phyloP scores from a whole-genome alignment of 352 stramenopile species.

The Saprolegnia diclina region DNA sequence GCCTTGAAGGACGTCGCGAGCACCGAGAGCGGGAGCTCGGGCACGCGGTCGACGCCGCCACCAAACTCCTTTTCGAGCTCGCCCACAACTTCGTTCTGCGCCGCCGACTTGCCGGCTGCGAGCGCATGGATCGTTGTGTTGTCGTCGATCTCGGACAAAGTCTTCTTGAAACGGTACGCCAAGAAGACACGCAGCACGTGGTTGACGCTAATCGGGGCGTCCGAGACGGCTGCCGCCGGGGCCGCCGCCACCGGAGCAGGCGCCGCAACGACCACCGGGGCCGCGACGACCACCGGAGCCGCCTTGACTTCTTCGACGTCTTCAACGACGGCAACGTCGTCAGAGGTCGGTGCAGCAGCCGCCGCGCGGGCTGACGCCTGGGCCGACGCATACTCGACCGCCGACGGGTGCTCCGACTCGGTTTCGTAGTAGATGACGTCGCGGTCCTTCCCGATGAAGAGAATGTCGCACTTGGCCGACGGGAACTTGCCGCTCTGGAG shows the following conservation, averaged over 20 bases:
- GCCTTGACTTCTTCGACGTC: slow-evolving; percentile 18
- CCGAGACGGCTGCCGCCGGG: slow-evolving; percentile 32
- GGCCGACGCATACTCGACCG: slow-evolving; percentile 51
- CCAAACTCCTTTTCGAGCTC: slow-evolving; percentile 86
- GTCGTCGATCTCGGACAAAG: slow-evolving; percentile 54
- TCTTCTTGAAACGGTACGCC: slow-evolving; percentile 69
- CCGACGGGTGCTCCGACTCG: slow-evolving; percentile 55
- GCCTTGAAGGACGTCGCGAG: slow-evolving; percentile 55
- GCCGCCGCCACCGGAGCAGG: slow-evolving; percentile 26
- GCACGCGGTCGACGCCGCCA: slow-evolving; percentile 56
- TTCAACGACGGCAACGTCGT: slow-evolving; percentile 27
- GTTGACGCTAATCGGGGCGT: slow-evolving; percentile 56
- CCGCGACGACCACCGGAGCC: slow-evolving; percentile 25
- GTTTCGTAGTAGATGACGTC: slow-evolving; percentile 75
- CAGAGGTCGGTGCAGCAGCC: slow-evolving; percentile 1
- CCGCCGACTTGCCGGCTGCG: slow-evolving; percentile 74
- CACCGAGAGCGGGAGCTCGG: slow-evolving; percentile 66
- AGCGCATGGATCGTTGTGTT: slow-evolving; percentile 76
- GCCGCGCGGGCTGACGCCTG: slow-evolving; percentile 18
- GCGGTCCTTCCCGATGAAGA: slow-evolving; percentile 81
- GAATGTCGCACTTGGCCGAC: slow-evolving; percentile 48
- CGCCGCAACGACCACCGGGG: slow-evolving; percentile 16
- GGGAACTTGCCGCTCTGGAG: slow-evolving; percentile 61
- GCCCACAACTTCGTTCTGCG: slow-evolving; percentile 85
- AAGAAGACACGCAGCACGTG: slow-evolving; percentile 73